Conservation (phyloP, 495 filamentous ascomycete species). For the Aspergillus nanangensis region DNA sequence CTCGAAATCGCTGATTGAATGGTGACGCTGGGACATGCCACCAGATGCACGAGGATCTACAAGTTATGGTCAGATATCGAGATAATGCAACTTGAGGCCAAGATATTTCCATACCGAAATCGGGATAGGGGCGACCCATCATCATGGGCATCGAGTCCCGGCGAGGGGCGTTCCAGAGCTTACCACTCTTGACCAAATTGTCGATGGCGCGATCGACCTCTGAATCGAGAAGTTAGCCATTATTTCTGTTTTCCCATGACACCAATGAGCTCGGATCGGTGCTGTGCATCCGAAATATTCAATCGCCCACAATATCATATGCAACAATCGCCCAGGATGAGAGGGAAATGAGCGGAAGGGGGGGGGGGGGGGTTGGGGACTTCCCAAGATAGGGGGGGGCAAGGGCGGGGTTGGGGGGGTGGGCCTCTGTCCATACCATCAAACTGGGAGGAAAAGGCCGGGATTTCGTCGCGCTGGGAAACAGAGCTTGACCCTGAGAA, state of each 20-base stretch:
- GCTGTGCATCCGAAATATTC: too few relatives aligned
- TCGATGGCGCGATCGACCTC: conserved; percentile 96
- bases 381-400: too few relatives aligned
- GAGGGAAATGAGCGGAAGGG: too few relatives aligned
- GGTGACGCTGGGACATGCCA: conserved; percentile 57
- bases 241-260: too few relatives aligned
- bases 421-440: conserved; percentile 78
- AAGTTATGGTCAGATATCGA: too few relatives aligned
- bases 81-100: too few relatives aligned
- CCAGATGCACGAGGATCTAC: conserved; percentile 48
- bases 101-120: conserved; percentile 44
- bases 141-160: conserved; percentile 82
- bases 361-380: too few relatives aligned
- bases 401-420: too few relatives aligned
- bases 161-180: conserved; percentile 76
- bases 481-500: conserved; percentile 70
- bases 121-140: conserved; percentile 58
- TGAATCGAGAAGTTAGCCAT: conserved; percentile 37
- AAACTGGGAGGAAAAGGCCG: conserved; percentile 83
- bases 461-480: conserved; percentile 69
- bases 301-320: too few relatives aligned
- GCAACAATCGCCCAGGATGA: too few relatives aligned
- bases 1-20: conserved; percentile 87
- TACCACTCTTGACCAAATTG: conserved; percentile 92
- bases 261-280: too few relatives aligned